Conservation (phyloP, 2,329 filamentous ascomycete genomes). For the Calonectria hongkongensis region DNA sequence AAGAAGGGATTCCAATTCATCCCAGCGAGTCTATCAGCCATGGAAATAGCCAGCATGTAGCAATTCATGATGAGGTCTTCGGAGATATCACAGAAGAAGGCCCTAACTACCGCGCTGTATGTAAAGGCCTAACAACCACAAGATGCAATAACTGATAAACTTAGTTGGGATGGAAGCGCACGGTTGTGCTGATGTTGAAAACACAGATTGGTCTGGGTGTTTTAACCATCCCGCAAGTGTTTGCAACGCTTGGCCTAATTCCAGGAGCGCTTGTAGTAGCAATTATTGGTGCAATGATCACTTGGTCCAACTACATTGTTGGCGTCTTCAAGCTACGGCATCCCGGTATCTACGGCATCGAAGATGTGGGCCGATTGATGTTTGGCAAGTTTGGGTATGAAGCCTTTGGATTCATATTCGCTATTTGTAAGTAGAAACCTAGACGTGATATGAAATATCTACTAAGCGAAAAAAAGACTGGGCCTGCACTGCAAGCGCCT, state of each 20-base stretch:
- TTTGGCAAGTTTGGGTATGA: slow-evolving; percentile 66
- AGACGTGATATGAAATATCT: no score
- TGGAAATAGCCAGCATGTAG: background rate
- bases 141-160: background rate
- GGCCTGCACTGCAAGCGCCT: slow-evolving; percentile 57
- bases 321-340: slow-evolving; percentile 69
- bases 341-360: slow-evolving; percentile 69
- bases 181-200: slow-evolving; percentile 65
- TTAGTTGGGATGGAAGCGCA: slow-evolving; percentile 60
- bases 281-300: slow-evolving; percentile 64
- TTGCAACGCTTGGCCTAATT: slow-evolving; percentile 66
- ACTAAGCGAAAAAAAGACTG: background rate
- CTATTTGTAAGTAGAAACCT: slow-evolving; percentile 45
- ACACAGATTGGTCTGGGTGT: slow-evolving; percentile 66
- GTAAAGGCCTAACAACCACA: background rate
- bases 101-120: slow-evolving; percentile 30
- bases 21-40: background rate
- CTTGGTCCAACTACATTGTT: slow-evolving; percentile 69
- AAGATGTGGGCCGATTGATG: slow-evolving; percentile 68
- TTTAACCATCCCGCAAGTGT: slow-evolving; percentile 66
- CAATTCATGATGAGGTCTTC: background rate
- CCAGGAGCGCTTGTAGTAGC: slow-evolving; percentile 66
- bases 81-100: background rate
- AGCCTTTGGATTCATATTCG: slow-evolving; percentile 58
- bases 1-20: background rate